phyloP scores from a whole-genome alignment of 164 flowering plant species.

The Stephania japonica region DNA sequence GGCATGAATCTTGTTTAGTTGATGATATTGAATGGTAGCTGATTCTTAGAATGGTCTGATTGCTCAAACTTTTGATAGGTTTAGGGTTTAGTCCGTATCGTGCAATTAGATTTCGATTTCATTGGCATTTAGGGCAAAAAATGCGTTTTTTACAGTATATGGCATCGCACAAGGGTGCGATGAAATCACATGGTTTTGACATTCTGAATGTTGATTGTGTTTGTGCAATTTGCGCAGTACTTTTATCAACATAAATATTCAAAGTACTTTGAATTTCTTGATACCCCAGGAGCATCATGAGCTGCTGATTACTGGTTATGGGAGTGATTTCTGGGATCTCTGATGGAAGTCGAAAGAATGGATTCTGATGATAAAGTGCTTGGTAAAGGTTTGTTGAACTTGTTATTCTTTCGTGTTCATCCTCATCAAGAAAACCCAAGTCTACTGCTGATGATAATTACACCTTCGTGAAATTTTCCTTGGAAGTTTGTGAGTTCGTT shows the following conservation, averaged over 20 bases:
- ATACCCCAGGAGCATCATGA: not conserved
- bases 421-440: too few species aligned
- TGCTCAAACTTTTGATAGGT: too few species aligned
- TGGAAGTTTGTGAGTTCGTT: not conserved
- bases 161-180: too few species aligned
- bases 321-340: constrained; percentile 4
- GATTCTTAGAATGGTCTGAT: too few species aligned
- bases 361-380: constrained; percentile 41
- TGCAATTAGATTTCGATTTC: too few species aligned
- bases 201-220: not conserved
- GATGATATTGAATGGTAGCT: too few species aligned
- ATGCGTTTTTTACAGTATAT: too few species aligned
- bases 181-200: too few species aligned
- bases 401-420: not conserved
- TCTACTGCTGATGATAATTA: not conserved
- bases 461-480: not conserved
- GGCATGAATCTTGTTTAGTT: too few species aligned
- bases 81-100: too few species aligned
- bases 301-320: constrained; percentile 1
- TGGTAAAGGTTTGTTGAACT: constrained; percentile 31
- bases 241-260: too few species aligned
- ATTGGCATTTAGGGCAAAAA: too few species aligned
- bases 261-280: not conserved
- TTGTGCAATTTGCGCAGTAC: not conserved
- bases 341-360: constrained; percentile 14